Evolutionary conservation across 1,284 basidiomycete species (phyloP), one percentile per base, ranked within the genome.

Genomic region (Austroboletus niveus): DNA sequence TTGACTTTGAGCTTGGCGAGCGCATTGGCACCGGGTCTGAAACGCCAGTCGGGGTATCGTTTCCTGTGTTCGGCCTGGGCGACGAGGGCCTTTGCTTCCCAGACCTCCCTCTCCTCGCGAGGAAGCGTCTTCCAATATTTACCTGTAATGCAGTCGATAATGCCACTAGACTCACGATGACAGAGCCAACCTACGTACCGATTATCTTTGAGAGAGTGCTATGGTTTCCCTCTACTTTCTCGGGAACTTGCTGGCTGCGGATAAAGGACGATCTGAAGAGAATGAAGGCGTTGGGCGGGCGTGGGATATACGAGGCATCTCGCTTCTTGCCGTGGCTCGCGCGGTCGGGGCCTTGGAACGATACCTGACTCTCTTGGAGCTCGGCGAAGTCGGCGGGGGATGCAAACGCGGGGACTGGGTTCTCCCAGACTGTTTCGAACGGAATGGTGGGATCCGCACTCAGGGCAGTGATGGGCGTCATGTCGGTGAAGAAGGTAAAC

Each of bases 241-340:
- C 80, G 4, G 89, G 86, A 36, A 93, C 85, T 55, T 87, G 78
- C 61, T 87, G 82, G 50, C 83, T 82, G 43, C 82, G 79, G 61
- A 94, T 92, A 65, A 94, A 93, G 48, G 92, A 89, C 32, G 90
- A 91, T 55, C 94, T 82, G 72, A 94, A 97, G 68, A 97, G 84
- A 62, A 97, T 96, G 74, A 96, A 97, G 44, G 94, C 93, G 71
- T 97, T 97, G 31, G 92, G 88, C 0, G 94, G 94, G 32, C 94
- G 84, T 44, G 94, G 92, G 66, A 95, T 92, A 70, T 95, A 86
- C 22, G 72, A 74, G 43, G 75, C 72, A 55, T 78, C 77, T 43
- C 75, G 72, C 58, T 77, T 78, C 68, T 75, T 77, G 54, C 65
- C 65, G 57, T 77, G 75, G 47, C 68, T 70, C 27, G 61, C 56